Evolutionary conservation across 176 grass and related monocot species (phyloP), one percentile per base, ranked within the genome.

Genomic region (Olyra latifolia): DNA sequence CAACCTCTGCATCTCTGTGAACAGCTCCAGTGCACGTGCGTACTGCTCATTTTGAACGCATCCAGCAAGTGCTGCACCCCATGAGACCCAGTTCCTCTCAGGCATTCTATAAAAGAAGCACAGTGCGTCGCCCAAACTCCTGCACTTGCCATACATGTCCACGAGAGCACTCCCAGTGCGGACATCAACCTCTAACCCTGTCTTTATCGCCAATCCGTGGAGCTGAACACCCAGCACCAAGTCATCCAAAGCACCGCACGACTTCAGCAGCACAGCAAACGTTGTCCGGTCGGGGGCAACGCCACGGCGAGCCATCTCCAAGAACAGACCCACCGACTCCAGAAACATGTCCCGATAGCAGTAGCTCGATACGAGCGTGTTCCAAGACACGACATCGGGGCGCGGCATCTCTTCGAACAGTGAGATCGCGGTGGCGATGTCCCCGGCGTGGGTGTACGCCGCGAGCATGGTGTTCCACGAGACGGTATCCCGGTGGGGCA

Each of bases 101-200:
- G 75, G 71, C 89, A 94, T 94, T 79, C 88, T 71, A 66, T 63
- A 16, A 71, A 97, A 97, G 58, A 97, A 84, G 35, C 48, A 61
- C 13, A 92, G 57, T 0, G 91, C 79, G 4, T 94, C 84, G 15
- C 84, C 71, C 76, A 97, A 80, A 24, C 85, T 86, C 71, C 80
- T 52, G 62, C 94, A 97, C 79, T 94, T 94, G 27, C 87, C 94
- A 82, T 94, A 94, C 94, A 94, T 90, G 83, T 90, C 91, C 27
- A 97, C 82, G 19, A 92, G 87, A 56, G 94, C 78, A 78, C 84
- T 90, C 12, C 91, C 87, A 2, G 67, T 72, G 13, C 82, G 47
- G 25, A 90, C 91, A 83, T 94, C 84, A 64, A 57, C 48, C 82
- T 88, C 76, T 25, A 94, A 79, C 32, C 89, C 89, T 20, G 80